Evolutionary conservation across 352 stramenopile species (phyloP).

Genomic region (Phytopythium oedochilum): DNA sequence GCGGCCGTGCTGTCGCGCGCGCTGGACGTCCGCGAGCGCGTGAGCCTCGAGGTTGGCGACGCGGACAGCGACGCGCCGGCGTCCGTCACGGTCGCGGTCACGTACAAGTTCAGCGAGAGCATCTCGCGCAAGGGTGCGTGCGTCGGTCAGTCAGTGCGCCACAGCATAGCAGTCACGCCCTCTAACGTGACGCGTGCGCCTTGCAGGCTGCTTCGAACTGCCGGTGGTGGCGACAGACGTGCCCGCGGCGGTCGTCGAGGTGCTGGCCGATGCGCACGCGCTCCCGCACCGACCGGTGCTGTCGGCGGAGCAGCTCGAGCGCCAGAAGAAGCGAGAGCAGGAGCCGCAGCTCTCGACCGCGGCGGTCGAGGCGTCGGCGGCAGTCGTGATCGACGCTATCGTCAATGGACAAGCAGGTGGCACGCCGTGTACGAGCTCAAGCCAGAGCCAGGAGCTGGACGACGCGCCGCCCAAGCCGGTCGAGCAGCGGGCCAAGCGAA

Average conservation of each 20-base stretch:
- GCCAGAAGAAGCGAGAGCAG: conserved; percentile 6
- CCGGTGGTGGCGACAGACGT: conserved; percentile 21
- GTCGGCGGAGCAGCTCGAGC: conserved; percentile 20
- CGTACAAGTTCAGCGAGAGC: conserved; percentile 58
- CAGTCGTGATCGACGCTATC: background rate
- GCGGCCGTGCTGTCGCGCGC: conserved; percentile 34
- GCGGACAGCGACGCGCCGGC: conserved; percentile 2
- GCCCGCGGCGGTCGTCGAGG: conserved; percentile 21
- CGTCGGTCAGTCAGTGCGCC: background rate
- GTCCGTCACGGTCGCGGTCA: conserved; percentile 31
- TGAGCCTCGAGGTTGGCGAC: conserved; percentile 28
- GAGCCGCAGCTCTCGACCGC: conserved; percentile 1
- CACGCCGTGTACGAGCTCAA: background rate
- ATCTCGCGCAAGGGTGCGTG: conserved; percentile 39
- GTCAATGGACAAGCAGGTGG: background rate
- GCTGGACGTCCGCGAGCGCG: conserved; percentile 26
- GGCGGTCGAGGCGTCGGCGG: background rate
- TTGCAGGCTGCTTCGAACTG: conserved; percentile 29
- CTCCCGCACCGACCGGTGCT: conserved; percentile 25
- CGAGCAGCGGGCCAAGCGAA: conserved; percentile 31
- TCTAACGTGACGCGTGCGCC: background rate
- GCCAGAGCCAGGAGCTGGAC: background rate
- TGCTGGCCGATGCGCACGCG: conserved; percentile 36
- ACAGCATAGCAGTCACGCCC: background rate
- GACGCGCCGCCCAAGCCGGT: background rate